Percentiles rank a stretch among this genome's conserved stretches.
Conservation (phyloP, 257 asterid genomes). For the Schizonepeta tenuifolia region DNA sequence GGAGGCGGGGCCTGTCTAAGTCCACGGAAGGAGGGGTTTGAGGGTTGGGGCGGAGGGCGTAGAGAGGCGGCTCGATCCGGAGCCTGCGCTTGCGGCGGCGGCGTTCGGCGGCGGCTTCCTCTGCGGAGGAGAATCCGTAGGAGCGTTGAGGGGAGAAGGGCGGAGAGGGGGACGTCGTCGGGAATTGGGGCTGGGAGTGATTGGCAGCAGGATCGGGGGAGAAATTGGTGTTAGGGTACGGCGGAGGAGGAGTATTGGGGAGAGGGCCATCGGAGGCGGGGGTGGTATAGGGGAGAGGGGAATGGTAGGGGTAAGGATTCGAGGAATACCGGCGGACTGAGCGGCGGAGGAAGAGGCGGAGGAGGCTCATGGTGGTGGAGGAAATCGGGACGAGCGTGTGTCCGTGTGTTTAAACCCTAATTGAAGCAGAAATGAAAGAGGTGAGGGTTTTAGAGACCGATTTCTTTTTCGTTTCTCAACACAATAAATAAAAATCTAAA, state of each 20-base stretch:
- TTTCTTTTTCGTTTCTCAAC: no score
- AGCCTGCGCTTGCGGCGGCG: constrained; percentile 87
- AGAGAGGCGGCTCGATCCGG: constrained; percentile 87
- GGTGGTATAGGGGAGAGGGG: constrained; percentile 31
- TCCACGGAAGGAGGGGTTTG: constrained; percentile 38
- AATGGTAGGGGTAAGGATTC: constrained; percentile 36
- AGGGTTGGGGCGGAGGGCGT: constrained; percentile 68
- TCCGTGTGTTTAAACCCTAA: constrained; percentile 13
- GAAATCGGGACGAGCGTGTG: neutral
- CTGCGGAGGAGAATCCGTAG: constrained; percentile 76
- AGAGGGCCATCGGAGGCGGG: constrained; percentile 15
- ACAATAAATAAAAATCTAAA: no score
- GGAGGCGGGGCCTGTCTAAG: constrained; percentile 57
- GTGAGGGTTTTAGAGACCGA: constrained; percentile 16
- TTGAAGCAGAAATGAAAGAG: neutral
- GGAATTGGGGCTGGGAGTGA: constrained; percentile 27
- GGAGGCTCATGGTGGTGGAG: constrained; percentile 38
- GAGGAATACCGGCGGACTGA: constrained; percentile 51
- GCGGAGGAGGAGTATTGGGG: constrained; percentile 3
- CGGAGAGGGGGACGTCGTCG: constrained; percentile 20
- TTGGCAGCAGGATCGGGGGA: constrained; percentile 17
- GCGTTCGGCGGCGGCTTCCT: constrained; percentile 93
- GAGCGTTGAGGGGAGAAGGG: constrained; percentile 42
- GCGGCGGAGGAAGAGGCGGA: constrained; percentile 51
- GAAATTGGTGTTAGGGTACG: constrained; percentile 25